Evolutionary conservation across 1,139 yeast species (phyloP).

Genomic region (Pichia sp.): DNA sequence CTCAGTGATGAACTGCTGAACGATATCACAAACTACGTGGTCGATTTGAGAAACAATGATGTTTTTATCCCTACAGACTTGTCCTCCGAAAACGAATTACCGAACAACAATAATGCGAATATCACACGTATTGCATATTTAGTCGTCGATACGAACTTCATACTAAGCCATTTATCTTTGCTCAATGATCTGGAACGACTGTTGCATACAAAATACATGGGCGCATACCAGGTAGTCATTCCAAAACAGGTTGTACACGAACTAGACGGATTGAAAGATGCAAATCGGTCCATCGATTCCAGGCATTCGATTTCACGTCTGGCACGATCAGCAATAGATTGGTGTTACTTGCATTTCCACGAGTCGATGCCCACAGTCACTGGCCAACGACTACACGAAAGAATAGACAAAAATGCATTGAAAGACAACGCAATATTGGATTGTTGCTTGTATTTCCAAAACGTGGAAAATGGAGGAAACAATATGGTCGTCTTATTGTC

Average conservation of each 20-base stretch:
- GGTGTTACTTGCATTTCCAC: conserved; percentile 68
- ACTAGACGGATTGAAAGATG: conserved; percentile 70
- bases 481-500: conserved; percentile 63
- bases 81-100: not conserved
- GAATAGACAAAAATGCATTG: conserved; percentile 37
- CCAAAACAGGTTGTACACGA: conserved; percentile 72
- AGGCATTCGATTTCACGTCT: conserved; percentile 41
- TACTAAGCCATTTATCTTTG: conserved; percentile 58
- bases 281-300: conserved; percentile 25
- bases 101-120: not conserved
- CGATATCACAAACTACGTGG: conserved; percentile 10
- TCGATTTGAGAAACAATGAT: conserved; percentile 4
- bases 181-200: conserved; percentile 43
- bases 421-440: conserved; percentile 86
- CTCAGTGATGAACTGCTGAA: conserved; percentile 7
- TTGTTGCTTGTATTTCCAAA: conserved; percentile 65
- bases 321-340: conserved; percentile 73
- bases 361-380: conserved; percentile 44
- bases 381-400: conserved; percentile 63
- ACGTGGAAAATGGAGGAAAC: conserved; percentile 28
- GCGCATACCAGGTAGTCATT: conserved; percentile 46
- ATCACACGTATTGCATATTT: conserved; percentile 31
- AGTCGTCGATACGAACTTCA: conserved; percentile 75
- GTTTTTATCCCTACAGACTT: conserved; percentile 8
- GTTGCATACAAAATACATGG: conserved; percentile 39